Conservation (phyloP, 1,284 basidiomycete genomes). For the Cryptococcus maquisensis region DNA sequence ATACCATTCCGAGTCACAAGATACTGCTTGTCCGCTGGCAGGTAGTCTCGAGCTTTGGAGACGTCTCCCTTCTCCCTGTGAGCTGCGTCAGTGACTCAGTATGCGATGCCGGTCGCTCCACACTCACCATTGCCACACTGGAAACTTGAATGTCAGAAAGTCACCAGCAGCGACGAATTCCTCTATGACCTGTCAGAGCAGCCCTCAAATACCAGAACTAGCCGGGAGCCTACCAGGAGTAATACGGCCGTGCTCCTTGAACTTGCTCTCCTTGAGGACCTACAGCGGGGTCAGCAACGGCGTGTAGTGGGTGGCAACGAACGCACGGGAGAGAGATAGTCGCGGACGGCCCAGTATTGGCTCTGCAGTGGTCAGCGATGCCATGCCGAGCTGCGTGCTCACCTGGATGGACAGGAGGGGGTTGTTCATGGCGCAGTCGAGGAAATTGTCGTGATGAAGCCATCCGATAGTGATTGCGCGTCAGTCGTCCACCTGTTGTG, state of each 20-base stretch:
- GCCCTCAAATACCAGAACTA: background rate
- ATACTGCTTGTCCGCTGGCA: conserved; percentile 93
- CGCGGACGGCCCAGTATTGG: conserved; percentile 92
- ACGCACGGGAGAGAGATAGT: conserved; percentile 86
- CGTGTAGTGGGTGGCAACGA: conserved; percentile 9
- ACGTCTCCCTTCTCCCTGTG: conserved; percentile 82
- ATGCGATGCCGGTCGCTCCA: background rate
- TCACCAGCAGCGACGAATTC: conserved; percentile 94
- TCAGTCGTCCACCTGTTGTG: background rate
- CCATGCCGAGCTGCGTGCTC: conserved; percentile 3
- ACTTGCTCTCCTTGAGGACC: conserved; percentile 97
- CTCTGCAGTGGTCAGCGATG: conserved; percentile 51
- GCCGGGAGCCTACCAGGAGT: conserved; percentile 70
- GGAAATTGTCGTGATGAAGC: background rate
- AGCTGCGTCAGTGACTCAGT: background rate
- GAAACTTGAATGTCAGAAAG: conserved; percentile 92
- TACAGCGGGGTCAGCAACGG: conserved; percentile 35
- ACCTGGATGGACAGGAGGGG: conserved; percentile 50
- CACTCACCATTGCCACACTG: conserved; percentile 84
- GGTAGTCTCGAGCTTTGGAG: conserved; percentile 79
- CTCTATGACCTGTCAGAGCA: conserved; percentile 55
- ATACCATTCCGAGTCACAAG: conserved; percentile 76
- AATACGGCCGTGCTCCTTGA: conserved; percentile 96
- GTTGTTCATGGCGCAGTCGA: conserved; percentile 36
- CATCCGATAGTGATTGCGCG: background rate